phyloP scores from a whole-genome alignment of 1,139 yeast genomes.

The Kurtzmaniella quercitrusa region DNA sequence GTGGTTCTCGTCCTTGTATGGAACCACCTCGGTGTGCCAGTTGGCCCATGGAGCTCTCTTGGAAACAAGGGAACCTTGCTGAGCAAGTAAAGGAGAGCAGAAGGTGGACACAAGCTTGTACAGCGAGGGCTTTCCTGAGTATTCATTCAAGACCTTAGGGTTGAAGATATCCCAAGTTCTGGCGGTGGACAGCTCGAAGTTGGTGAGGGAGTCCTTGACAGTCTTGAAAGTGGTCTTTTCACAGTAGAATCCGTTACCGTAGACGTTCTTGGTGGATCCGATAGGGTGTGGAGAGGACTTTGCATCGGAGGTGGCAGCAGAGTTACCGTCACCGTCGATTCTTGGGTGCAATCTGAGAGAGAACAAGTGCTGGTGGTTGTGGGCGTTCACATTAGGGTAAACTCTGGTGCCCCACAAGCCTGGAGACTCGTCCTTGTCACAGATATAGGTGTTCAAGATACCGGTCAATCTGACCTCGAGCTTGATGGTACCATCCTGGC shows the following conservation, averaged over 20 bases:
- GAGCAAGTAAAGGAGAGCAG: conserved; percentile 69
- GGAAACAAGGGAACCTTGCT: conserved; percentile 68
- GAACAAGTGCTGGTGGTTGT: conserved; percentile 81
- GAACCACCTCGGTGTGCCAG: conserved; percentile 62
- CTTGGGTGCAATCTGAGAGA: conserved; percentile 78
- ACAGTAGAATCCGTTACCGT: conserved; percentile 70
- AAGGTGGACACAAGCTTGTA: conserved; percentile 77
- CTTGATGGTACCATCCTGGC: conserved; percentile 80
- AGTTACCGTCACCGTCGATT: conserved; percentile 74
- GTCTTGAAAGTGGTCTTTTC: conserved; percentile 63
- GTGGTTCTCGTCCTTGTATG: conserved; percentile 51
- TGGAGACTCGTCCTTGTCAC: conserved; percentile 58
- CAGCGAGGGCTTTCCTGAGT: conserved; percentile 71
- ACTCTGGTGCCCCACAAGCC: conserved; percentile 81
- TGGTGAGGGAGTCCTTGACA: conserved; percentile 61
- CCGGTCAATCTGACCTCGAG: conserved; percentile 78
- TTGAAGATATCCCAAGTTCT: conserved; percentile 80
- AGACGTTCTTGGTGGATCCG: conserved; percentile 64
- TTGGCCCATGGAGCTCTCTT: conserved; percentile 84
- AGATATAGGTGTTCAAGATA: conserved; percentile 65
- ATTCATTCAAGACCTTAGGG: conserved; percentile 60
- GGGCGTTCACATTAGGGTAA: conserved; percentile 78
- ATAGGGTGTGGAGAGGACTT: conserved; percentile 52
- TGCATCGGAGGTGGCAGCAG: conserved; percentile 70
- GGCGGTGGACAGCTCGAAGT: conserved; percentile 56